These are phyloP conservation scores for Colletotrichum musicola DNA, from an alignment of 2,329 filamentous ascomycete species.

Conservation along the genomic window DNA sequence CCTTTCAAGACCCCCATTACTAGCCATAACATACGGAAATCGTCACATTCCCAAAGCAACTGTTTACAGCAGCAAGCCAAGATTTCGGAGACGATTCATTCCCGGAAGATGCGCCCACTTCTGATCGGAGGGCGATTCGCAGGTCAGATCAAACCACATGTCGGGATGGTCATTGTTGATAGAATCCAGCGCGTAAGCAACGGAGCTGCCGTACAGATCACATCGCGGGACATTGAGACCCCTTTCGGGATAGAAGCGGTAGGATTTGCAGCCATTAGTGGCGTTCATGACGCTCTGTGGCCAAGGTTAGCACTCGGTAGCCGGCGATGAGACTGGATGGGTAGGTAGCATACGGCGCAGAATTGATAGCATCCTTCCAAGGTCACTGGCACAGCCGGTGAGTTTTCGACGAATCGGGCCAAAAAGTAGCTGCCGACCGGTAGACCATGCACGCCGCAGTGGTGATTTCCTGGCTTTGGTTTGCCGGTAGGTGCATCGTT, in stretches of 20 bases:
- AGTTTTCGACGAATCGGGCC: slow-evolving; percentile 53
- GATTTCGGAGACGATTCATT: slow-evolving; percentile 27
- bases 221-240: slow-evolving; percentile 49
- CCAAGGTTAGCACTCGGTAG: not conserved
- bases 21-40: not conserved
- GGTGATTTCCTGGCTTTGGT: slow-evolving; percentile 45
- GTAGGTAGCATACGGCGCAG: slow-evolving; percentile 49
- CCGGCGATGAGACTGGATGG: not conserved
- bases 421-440: slow-evolving; percentile 53
- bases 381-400: slow-evolving; percentile 48
- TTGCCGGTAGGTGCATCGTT: slow-evolving; percentile 46
- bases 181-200: slow-evolving; percentile 46
- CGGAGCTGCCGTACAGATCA: slow-evolving; percentile 51
- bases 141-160: slow-evolving; percentile 52
- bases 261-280: slow-evolving; percentile 51
- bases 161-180: slow-evolving; percentile 47
- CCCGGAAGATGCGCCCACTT: slow-evolving; percentile 41
- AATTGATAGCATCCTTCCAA: slow-evolving; percentile 57
- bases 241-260: slow-evolving; percentile 50
- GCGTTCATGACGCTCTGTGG: slow-evolving; percentile 47
- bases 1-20: too few species aligned
- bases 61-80: slow-evolving; percentile 24
- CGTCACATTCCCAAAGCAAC: not conserved
- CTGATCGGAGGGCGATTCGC: slow-evolving; percentile 49
- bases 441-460: slow-evolving; percentile 56